A percentile compares a stretch with the other conserved stretches of the same genome.
Conservation (phyloP, 768 basidiomycete genomes). For the Chalciporus piperatus region DNA sequence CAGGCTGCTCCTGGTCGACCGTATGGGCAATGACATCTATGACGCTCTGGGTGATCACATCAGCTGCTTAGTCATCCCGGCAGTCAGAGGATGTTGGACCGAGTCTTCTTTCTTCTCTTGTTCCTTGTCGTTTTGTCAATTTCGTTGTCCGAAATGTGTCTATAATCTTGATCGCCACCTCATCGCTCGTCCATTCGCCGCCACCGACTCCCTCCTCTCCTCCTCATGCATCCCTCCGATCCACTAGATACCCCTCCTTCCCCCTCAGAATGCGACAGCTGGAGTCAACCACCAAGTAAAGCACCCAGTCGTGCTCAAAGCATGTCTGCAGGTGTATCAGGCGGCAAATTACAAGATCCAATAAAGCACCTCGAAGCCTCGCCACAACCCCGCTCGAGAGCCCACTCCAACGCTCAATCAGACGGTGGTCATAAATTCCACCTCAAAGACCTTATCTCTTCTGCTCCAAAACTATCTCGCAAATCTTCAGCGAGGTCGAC, state of each 20-base stretch:
- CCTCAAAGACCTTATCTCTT: constrained; percentile 74
- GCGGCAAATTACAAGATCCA: constrained; percentile 25
- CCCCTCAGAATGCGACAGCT: constrained; percentile 55
- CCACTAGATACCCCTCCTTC: constrained; percentile 47
- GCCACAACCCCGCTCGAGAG: constrained; percentile 27
- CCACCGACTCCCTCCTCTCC: constrained; percentile 11
- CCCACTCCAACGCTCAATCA: constrained; percentile 49
- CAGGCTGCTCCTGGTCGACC: no score
- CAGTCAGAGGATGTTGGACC: constrained; percentile 3
- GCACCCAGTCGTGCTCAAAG: constrained; percentile 44
- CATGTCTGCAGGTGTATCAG: constrained; percentile 36
- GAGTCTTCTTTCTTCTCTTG: background rate
- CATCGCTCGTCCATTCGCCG: background rate
- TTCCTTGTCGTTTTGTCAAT: constrained; percentile 1
- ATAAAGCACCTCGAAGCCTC: constrained; percentile 13
- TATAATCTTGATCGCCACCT: background rate
- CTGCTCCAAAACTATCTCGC: constrained; percentile 72
- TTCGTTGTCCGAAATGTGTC: background rate
- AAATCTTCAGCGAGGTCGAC: constrained; percentile 71
- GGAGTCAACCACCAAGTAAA: constrained; percentile 57
- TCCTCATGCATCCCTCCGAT: constrained; percentile 40
- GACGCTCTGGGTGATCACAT: no score
- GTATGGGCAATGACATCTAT: no score
- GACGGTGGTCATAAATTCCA: constrained; percentile 73
- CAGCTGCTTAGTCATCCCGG: constrained; percentile 23